Conservation (phyloP, 768 basidiomycete genomes). For the Serendipita sp. region DNA sequence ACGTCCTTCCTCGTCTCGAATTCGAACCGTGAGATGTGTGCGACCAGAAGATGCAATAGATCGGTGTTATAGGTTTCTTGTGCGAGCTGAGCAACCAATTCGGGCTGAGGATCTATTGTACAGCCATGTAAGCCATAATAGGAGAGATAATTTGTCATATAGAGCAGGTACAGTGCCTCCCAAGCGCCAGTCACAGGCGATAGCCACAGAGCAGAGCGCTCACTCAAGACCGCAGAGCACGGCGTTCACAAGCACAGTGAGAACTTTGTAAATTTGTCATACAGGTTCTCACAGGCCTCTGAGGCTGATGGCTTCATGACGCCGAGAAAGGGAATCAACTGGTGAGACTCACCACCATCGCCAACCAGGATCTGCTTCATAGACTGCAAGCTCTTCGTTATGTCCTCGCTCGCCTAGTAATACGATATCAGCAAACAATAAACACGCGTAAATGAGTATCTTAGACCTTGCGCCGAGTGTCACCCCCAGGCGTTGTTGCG, state of each 20-base stretch:
- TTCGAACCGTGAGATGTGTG: slow-evolving; percentile 73
- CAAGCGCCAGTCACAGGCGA: not conserved
- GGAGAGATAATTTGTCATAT: not conserved
- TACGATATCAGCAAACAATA: not conserved
- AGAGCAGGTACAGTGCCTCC: not conserved
- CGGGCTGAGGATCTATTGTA: slow-evolving; percentile 58
- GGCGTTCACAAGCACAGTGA: too few relatives aligned
- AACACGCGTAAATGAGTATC: not conserved
- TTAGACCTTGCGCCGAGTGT: slow-evolving; percentile 64
- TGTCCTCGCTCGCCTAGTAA: slow-evolving; percentile 68
- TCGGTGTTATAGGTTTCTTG: slow-evolving; percentile 92
- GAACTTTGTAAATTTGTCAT: too few relatives aligned
- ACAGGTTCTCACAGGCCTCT: not conserved
- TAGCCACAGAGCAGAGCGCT: not conserved
- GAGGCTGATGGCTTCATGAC: not conserved
- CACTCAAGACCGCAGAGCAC: too few relatives aligned
- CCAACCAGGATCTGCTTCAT: slow-evolving; percentile 79
- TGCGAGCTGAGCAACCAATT: slow-evolving; percentile 83
- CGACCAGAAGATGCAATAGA: slow-evolving; percentile 63
- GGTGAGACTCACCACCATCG: slow-evolving; percentile 51
- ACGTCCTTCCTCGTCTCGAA: slow-evolving; percentile 86
- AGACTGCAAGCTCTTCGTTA: slow-evolving; percentile 76
- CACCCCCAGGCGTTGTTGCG: slow-evolving; percentile 51
- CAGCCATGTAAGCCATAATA: not conserved
- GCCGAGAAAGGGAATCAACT: not conserved